Conservation (phyloP, 805 yeast species). For the Komagataella ulmi region DNA sequence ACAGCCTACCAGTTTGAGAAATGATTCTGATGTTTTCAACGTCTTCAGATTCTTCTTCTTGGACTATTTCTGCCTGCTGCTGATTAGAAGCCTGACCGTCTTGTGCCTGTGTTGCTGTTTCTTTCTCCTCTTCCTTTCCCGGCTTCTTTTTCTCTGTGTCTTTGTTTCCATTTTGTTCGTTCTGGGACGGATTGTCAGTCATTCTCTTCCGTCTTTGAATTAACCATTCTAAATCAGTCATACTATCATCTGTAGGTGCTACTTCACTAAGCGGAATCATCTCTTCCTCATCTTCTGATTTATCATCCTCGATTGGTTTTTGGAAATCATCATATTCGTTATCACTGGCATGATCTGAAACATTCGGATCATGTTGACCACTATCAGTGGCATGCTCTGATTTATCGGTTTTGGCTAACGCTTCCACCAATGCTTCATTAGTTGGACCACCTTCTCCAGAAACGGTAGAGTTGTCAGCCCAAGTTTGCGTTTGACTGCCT, state of each 20-base stretch:
- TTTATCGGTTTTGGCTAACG: slow-evolving; percentile 16
- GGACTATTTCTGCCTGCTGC: slow-evolving; percentile 1
- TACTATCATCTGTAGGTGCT: slow-evolving; percentile 19
- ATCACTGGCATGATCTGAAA: slow-evolving; percentile 31
- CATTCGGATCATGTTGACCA: slow-evolving; percentile 13
- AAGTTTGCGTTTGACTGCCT: slow-evolving; percentile 50
- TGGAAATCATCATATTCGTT: slow-evolving; percentile 38
- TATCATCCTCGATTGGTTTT: slow-evolving; percentile 18
- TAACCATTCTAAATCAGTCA: slow-evolving; percentile 83
- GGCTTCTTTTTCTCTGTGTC: not conserved
- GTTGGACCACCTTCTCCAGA: slow-evolving; percentile 33
- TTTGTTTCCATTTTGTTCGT: slow-evolving; percentile 2
- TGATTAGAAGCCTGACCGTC: not conserved
- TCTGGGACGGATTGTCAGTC: slow-evolving; percentile 25
- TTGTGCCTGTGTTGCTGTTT: not conserved
- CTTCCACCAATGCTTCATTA: slow-evolving; percentile 26
- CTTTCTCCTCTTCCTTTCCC: slow-evolving; percentile 5
- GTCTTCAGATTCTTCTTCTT: slow-evolving; percentile 22
- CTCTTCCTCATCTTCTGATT: slow-evolving; percentile 27
- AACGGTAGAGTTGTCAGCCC: slow-evolving; percentile 54
- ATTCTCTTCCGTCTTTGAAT: slow-evolving; percentile 64
- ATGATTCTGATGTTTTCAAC: slow-evolving; percentile 39
- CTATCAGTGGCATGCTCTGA: not conserved
- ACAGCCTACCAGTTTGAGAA: slow-evolving; percentile 63
- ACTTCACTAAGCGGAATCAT: slow-evolving; percentile 7